A percentile compares a stretch with the other conserved stretches of the same genome.
These are phyloP conservation scores for Neurospora sp. DNA, from an alignment of 495 filamentous ascomycete genomes.

Conservation along the genomic window DNA sequence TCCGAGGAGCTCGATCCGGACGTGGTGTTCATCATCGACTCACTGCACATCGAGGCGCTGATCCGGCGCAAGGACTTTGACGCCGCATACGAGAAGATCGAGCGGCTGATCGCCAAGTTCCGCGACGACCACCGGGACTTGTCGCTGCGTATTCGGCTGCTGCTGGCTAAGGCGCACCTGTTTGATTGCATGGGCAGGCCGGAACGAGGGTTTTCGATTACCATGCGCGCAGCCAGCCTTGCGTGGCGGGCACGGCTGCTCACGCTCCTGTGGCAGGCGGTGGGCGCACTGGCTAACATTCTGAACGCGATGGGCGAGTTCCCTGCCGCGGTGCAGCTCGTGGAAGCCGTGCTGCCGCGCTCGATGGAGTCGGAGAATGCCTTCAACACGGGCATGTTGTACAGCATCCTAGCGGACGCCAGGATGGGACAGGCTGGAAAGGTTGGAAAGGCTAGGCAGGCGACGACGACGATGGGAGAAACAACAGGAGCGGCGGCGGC, in stretches of 20 bases:
- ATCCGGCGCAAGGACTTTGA: slow-evolving; percentile 52
- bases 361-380: slow-evolving; percentile 65
- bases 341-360: slow-evolving; percentile 72
- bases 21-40: slow-evolving; percentile 56
- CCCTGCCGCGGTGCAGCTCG: slow-evolving; percentile 51
- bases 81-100: slow-evolving; percentile 56
- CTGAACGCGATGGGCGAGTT: slow-evolving; percentile 69
- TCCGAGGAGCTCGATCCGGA: slow-evolving; percentile 52
- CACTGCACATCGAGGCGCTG: slow-evolving; percentile 61
- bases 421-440: slow-evolving; percentile 72
- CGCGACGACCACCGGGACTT: slow-evolving; percentile 66
- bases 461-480: slow-evolving; percentile 13
- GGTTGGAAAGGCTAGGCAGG: slow-evolving; percentile 12
- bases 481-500: not conserved
- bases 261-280: slow-evolving; percentile 65
- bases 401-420: slow-evolving; percentile 69
- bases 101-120: slow-evolving; percentile 52
- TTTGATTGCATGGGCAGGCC: slow-evolving; percentile 61
- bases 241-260: slow-evolving; percentile 64
- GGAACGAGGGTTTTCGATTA: slow-evolving; percentile 73
- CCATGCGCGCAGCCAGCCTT: slow-evolving; percentile 67
- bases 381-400: slow-evolving; percentile 54
- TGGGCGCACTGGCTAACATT: slow-evolving; percentile 57
- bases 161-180: slow-evolving; percentile 66
- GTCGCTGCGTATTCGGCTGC: slow-evolving; percentile 60